Evolutionary conservation across 1,284 basidiomycete species (phyloP).

Genomic region (Moniliella sp.): DNA sequence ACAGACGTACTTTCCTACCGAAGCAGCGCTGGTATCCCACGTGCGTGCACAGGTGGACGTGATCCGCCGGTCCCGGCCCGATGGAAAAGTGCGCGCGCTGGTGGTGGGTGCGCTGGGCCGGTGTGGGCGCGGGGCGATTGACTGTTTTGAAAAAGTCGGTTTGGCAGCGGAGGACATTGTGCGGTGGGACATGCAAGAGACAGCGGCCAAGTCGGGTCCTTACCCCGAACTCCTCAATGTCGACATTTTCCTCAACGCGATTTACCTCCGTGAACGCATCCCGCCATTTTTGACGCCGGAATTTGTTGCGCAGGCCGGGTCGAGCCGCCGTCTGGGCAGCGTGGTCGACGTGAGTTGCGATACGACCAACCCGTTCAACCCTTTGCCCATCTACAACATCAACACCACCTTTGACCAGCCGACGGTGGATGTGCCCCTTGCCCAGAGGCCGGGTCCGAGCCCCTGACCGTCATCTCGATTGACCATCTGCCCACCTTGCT

Average conservation of each 20-base stretch:
- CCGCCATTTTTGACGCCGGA: constrained; percentile 65
- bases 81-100: constrained; percentile 53
- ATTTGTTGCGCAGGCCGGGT: constrained; percentile 52
- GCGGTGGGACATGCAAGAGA: constrained; percentile 96
- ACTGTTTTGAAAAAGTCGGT: constrained; percentile 79
- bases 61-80: constrained; percentile 40
- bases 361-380: constrained; percentile 96
- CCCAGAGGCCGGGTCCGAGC: constrained; percentile 10
- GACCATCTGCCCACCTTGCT: constrained; percentile 90
- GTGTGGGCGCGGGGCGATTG: constrained; percentile 87
- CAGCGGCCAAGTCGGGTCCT: constrained; percentile 72
- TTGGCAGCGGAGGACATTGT: constrained; percentile 56
- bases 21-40: constrained; percentile 23
- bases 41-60: constrained; percentile 43
- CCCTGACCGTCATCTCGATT: constrained; percentile 71
- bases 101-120: constrained; percentile 89
- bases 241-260: constrained; percentile 98
- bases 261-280: constrained; percentile 75
- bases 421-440: constrained; percentile 53
- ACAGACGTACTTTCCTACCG: constrained; percentile 55
- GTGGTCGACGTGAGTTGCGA: constrained; percentile 98
- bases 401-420: constrained; percentile 90
- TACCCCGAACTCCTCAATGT: constrained; percentile 88
- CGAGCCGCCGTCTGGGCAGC: constrained; percentile 49
- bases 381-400: constrained; percentile 79